phyloP scores from a whole-genome alignment of 495 filamentous ascomycete genomes.

The Neurospora terricola region DNA sequence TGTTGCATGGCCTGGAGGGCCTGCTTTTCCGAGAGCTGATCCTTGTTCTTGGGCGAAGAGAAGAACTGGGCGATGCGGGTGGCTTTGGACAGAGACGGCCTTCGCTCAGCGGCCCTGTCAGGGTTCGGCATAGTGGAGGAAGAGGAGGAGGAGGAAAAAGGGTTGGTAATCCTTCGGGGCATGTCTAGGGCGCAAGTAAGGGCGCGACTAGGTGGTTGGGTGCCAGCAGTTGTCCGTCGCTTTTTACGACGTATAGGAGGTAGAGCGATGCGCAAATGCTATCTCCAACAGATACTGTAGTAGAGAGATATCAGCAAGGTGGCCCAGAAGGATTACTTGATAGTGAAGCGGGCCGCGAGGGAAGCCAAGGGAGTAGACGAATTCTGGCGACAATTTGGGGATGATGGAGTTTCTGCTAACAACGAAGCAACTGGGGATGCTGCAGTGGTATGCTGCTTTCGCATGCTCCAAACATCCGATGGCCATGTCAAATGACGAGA shows the following conservation, averaged over 20 bases:
- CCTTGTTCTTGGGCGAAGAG: constrained; percentile 60
- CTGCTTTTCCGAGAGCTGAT: constrained; percentile 40
- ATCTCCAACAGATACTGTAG: constrained; percentile 11
- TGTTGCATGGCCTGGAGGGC: constrained; percentile 55
- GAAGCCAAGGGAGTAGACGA: not conserved
- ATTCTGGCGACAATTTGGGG: not conserved
- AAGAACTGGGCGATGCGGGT: constrained; percentile 52
- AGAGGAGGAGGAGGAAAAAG: constrained; percentile 19
- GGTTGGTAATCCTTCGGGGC: constrained; percentile 43
- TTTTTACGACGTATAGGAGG: not conserved
- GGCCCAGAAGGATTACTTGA: not conserved
- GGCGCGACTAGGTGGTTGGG: not conserved
- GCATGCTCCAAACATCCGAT: not conserved
- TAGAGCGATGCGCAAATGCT: constrained; percentile 5
- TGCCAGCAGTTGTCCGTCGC: not conserved
- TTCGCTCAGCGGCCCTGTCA: constrained; percentile 33
- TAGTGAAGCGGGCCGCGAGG: not conserved
- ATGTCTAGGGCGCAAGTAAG: constrained; percentile 21
- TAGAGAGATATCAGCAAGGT: constrained; percentile 5
- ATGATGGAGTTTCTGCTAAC: not conserved
- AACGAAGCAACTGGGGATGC: not conserved
- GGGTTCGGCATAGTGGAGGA: constrained; percentile 24
- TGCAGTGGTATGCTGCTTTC: not conserved
- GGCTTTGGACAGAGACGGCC: constrained; percentile 48
- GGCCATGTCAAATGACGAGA: not conserved